phyloP scores from a whole-genome alignment of 768 basidiomycete genomes.

The Termitomyces sp. region DNA sequence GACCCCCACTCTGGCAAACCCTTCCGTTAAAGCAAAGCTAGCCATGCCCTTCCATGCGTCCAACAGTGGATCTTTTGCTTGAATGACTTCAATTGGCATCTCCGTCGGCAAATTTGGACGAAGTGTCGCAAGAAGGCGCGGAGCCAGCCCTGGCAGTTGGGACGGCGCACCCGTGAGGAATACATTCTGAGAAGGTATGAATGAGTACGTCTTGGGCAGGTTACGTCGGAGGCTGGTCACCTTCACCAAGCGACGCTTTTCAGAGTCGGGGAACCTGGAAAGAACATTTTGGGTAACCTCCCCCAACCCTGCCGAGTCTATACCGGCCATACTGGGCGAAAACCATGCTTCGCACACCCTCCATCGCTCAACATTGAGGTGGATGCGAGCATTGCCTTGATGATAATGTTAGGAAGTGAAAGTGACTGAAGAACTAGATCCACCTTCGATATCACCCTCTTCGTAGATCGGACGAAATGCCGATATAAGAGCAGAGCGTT shows the following conservation, averaged over 20 bases:
- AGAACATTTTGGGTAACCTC: slow-evolving; percentile 87
- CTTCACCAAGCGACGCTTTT: slow-evolving; percentile 70
- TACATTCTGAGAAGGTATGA: slow-evolving; percentile 54
- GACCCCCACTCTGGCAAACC: slow-evolving; percentile 51
- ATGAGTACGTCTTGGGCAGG: background rate
- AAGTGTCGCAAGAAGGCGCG: slow-evolving; percentile 67
- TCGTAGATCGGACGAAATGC: slow-evolving; percentile 80
- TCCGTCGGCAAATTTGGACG: slow-evolving; percentile 83
- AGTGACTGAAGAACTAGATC: background rate
- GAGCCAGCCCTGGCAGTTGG: slow-evolving; percentile 60
- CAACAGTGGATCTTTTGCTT: slow-evolving; percentile 57
- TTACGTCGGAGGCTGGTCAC: slow-evolving; percentile 30
- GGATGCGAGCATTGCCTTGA: slow-evolving; percentile 66
- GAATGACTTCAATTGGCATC: slow-evolving; percentile 58
- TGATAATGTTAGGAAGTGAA: background rate
- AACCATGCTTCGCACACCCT: slow-evolving; percentile 91
- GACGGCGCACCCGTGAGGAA: slow-evolving; percentile 85
- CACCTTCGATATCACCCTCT: slow-evolving; percentile 67
- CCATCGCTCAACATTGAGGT: slow-evolving; percentile 87
- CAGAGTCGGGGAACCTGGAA: slow-evolving; percentile 57
- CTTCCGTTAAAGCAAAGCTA: slow-evolving; percentile 52
- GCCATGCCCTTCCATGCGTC: slow-evolving; percentile 97
- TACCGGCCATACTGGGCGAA: slow-evolving; percentile 88
- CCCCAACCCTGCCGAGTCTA: slow-evolving; percentile 92
- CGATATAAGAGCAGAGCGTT: slow-evolving; percentile 78